phyloP scores from a whole-genome alignment of 208 protist species.

The Naegleria lovaniensis region DNA sequence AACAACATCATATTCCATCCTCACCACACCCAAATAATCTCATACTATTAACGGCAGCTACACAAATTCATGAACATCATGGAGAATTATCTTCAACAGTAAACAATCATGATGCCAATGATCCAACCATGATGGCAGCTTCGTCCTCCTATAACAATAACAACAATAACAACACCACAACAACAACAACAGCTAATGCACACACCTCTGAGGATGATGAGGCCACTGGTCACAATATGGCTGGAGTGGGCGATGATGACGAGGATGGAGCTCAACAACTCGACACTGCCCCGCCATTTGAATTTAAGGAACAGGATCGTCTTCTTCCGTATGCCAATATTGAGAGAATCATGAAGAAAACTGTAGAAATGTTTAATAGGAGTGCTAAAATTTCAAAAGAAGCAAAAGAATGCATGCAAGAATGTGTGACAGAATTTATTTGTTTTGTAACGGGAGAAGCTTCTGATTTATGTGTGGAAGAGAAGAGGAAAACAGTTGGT shows the following conservation, averaged over 20 bases:
- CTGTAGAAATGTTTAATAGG: slow-evolving; percentile 7
- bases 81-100: too few species aligned
- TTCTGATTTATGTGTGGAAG: slow-evolving; percentile 8
- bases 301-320: slow-evolving; percentile 6
- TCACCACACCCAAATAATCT: too few species aligned
- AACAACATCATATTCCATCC: too few species aligned
- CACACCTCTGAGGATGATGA: background rate
- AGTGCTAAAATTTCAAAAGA: slow-evolving; percentile 38
- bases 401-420: slow-evolving; percentile 36
- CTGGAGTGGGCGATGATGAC: background rate
- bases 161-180: too few species aligned
- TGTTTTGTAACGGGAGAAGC: slow-evolving; percentile 31
- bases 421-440: slow-evolving; percentile 37
- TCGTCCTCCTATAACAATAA: too few species aligned
- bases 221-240: background rate
- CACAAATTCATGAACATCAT: too few species aligned
- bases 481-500: slow-evolving; percentile 33
- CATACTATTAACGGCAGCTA: too few species aligned
- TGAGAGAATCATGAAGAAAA: slow-evolving; percentile 34
- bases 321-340: background rate
- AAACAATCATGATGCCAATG: too few species aligned
- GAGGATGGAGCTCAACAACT: background rate
- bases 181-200: too few species aligned
- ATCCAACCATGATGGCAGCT: too few species aligned
- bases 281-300: background rate